Evolutionary conservation across 2,329 filamentous ascomycete genomes (phyloP).

Genomic region (Calonectria montana): DNA sequence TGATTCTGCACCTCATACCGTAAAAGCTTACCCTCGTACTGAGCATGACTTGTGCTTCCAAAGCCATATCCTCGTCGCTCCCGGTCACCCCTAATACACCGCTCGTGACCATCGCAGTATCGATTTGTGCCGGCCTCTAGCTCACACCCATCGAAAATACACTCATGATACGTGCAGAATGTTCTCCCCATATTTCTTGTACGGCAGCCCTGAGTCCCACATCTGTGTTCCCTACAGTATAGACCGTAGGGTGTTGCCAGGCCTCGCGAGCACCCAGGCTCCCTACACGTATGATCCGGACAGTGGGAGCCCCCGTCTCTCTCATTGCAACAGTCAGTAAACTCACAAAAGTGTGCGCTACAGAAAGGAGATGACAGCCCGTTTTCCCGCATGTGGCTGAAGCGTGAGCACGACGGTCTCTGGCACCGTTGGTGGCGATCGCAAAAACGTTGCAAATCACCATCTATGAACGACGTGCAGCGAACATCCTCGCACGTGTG

Average conservation of each 20-base stretch:
- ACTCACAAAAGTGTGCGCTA: slow-evolving; percentile 44
- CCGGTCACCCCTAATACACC: slow-evolving; percentile 17
- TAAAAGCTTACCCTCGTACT: slow-evolving; percentile 39
- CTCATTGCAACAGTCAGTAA: slow-evolving; percentile 39
- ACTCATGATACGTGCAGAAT: slow-evolving; percentile 43
- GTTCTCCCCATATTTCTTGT: slow-evolving; percentile 32
- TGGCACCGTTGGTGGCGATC: slow-evolving; percentile 44
- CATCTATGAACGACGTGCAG: slow-evolving; percentile 38
- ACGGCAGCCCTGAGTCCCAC: slow-evolving; percentile 36
- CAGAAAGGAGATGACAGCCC: slow-evolving; percentile 42
- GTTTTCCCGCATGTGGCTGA: slow-evolving; percentile 42
- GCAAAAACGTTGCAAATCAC: slow-evolving; percentile 40
- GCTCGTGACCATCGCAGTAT: slow-evolving; percentile 39
- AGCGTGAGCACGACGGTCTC: slow-evolving; percentile 34
- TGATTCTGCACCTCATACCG: neutral
- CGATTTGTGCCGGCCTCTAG: slow-evolving; percentile 32
- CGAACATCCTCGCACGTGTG: slow-evolving; percentile 44
- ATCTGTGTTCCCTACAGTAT: slow-evolving; percentile 44
- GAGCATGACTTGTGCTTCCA: slow-evolving; percentile 26
- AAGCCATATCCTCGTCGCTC: slow-evolving; percentile 21
- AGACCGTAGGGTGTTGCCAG: slow-evolving; percentile 7
- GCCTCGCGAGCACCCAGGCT: slow-evolving; percentile 38
- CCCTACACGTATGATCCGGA: slow-evolving; percentile 43
- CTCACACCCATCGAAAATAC: slow-evolving; percentile 39
- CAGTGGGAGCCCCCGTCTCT: slow-evolving; percentile 37